A percentile compares a stretch with the other conserved stretches of the same genome.
Evolutionary conservation across 2,329 filamentous ascomycete genomes (phyloP).

Genomic region (Rutstroemia sp.): DNA sequence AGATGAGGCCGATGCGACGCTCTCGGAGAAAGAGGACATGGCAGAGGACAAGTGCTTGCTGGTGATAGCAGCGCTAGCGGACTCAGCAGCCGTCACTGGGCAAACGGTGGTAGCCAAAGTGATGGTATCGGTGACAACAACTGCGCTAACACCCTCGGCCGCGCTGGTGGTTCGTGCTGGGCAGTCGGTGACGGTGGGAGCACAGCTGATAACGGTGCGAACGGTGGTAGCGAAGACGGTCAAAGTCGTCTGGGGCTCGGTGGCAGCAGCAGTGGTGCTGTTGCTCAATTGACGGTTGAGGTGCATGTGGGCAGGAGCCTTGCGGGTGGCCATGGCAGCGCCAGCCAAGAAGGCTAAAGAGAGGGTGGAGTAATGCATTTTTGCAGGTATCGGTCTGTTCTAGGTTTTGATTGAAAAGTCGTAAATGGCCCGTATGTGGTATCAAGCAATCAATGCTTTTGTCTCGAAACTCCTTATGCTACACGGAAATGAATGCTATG

Average conservation of each 20-base stretch:
- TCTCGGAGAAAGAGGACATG: constrained; percentile 3
- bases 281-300: constrained; percentile 20
- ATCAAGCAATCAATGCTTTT: constrained; percentile 24
- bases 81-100: constrained; percentile 35
- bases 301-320: constrained; percentile 24
- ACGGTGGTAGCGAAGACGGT: constrained; percentile 32
- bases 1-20: background rate
- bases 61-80: constrained; percentile 30
- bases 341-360: constrained; percentile 30
- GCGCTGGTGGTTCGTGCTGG: constrained; percentile 22
- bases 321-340: constrained; percentile 21
- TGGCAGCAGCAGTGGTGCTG: constrained; percentile 10
- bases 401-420: background rate
- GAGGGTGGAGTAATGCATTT: constrained; percentile 26
- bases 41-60: constrained; percentile 2
- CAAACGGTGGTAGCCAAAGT: constrained; percentile 42
- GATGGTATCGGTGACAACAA: constrained; percentile 34
- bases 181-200: constrained; percentile 35
- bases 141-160: constrained; percentile 23
- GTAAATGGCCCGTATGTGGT: constrained; percentile 9
- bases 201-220: constrained; percentile 33
- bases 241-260: constrained; percentile 31
- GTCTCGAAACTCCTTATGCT: background rate
- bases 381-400: constrained; percentile 13
- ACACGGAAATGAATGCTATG: background rate